Conservation (phyloP, 805 yeast genomes). For the Pichia gijzeniarum region DNA sequence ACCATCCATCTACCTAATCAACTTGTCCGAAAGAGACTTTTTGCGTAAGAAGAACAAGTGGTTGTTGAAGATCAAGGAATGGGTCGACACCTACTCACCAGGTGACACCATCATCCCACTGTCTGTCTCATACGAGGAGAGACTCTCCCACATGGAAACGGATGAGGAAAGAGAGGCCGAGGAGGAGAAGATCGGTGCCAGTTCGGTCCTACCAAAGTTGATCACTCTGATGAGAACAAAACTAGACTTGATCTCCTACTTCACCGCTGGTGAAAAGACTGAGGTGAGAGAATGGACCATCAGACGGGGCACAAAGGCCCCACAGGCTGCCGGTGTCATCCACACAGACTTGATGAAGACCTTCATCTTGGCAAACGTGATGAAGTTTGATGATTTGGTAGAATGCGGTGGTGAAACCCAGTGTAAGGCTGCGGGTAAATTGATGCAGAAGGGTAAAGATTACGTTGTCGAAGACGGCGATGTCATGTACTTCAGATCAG, state of each 20-base stretch:
- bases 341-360: conserved; percentile 81
- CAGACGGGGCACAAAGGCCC: conserved; percentile 67
- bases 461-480: conserved; percentile 83
- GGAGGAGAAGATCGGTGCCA: conserved; percentile 32
- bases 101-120: conserved; percentile 85
- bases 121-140: conserved; percentile 88
- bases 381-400: conserved; percentile 56
- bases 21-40: conserved; percentile 68
- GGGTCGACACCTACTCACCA: conserved; percentile 67
- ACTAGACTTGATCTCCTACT: conserved; percentile 70
- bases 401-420: conserved; percentile 46
- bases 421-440: conserved; percentile 52
- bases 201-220: conserved; percentile 55
- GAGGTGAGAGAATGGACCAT: conserved; percentile 91
- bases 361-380: conserved; percentile 71
- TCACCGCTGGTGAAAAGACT: conserved; percentile 71
- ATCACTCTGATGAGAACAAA: conserved; percentile 60
- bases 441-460: conserved; percentile 65
- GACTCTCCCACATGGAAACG: conserved; percentile 77
- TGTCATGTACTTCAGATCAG: conserved; percentile 65
- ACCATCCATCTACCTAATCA: conserved; percentile 75
- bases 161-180: conserved; percentile 39
- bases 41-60: conserved; percentile 46
- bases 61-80: conserved; percentile 43
- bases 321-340: conserved; percentile 86